These are phyloP conservation scores for Fusarium albosuccineum DNA, from an alignment of 2,329 filamentous ascomycete genomes.

Conservation along the genomic window DNA sequence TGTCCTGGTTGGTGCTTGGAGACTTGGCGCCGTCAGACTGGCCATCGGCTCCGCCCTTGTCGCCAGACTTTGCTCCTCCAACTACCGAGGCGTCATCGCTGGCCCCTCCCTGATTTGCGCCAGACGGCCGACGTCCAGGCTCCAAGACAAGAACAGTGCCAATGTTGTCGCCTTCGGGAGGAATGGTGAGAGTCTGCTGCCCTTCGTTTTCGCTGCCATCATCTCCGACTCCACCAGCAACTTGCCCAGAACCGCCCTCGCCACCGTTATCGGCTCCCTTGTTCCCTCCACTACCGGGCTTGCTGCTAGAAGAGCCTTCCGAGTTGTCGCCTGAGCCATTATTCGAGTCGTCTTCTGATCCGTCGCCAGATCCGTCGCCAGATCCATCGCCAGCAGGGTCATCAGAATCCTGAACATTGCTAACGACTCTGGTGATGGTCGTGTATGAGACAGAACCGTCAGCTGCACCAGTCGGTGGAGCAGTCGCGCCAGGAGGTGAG, in stretches of 20 bases:
- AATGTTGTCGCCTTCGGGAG: conserved; percentile 19
- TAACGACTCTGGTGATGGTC: conserved; percentile 23
- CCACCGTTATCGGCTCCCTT: neutral
- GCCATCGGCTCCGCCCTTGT: neutral
- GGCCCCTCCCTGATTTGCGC: neutral
- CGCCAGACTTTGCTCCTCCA: neutral
- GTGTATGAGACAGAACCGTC: conserved; percentile 19
- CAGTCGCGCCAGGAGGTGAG: neutral
- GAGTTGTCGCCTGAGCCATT: neutral
- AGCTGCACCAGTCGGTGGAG: neutral
- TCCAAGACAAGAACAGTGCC: conserved; percentile 31
- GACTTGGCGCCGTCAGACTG: neutral
- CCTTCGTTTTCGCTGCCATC: neutral
- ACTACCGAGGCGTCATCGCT: neutral
- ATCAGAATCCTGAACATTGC: neutral
- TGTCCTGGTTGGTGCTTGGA: neutral
- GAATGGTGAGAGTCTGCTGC: conserved; percentile 23
- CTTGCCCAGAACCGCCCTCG: neutral
- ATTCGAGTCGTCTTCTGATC: neutral
- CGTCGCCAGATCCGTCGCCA: neutral
- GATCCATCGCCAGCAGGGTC: neutral
- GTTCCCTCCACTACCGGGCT: neutral
- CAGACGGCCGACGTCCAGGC: neutral
- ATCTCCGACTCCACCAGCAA: neutral
- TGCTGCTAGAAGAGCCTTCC: too few relatives aligned